Percentiles rank a stretch among this genome's conserved stretches.
phyloP scores from a whole-genome alignment of 2,329 filamentous ascomycete genomes.

The Intubia oerlemansii region DNA sequence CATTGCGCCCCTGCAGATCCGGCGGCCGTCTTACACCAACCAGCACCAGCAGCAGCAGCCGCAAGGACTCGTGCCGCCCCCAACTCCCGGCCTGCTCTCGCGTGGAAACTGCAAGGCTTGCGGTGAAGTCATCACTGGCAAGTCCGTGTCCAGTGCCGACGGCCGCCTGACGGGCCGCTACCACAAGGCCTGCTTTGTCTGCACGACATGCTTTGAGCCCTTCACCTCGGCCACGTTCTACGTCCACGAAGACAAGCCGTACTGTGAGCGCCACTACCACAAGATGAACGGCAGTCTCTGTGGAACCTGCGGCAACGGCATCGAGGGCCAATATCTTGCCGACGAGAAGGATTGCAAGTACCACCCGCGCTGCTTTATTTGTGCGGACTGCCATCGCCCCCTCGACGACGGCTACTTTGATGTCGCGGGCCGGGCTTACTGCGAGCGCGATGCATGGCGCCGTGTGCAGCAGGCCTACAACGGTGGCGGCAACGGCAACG shows the following conservation, averaged over 20 bases:
- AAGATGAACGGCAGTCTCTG: slow-evolving; percentile 76
- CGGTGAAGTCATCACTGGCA: slow-evolving; percentile 55
- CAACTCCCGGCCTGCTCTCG: not conserved
- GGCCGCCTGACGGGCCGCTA: slow-evolving; percentile 82
- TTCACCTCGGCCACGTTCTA: slow-evolving; percentile 87
- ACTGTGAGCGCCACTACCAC: slow-evolving; percentile 86
- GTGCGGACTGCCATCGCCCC: slow-evolving; percentile 52
- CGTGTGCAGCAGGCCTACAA: slow-evolving; percentile 15
- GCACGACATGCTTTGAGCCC: slow-evolving; percentile 57
- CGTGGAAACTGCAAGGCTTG: slow-evolving; percentile 75
- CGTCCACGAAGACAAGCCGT: slow-evolving; percentile 68
- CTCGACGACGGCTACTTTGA: slow-evolving; percentile 82
- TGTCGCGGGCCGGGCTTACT: slow-evolving; percentile 58
- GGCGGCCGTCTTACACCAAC: too few species aligned
- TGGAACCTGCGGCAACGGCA: slow-evolving; percentile 56
- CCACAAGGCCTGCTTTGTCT: slow-evolving; percentile 89
- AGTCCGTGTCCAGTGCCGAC: slow-evolving; percentile 84
- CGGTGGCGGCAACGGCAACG: slow-evolving; percentile 1
- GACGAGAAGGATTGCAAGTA: slow-evolving; percentile 61
- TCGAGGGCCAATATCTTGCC: slow-evolving; percentile 85
- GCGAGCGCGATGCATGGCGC: slow-evolving; percentile 64
- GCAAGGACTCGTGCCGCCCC: not conserved
- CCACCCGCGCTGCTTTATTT: slow-evolving; percentile 73
- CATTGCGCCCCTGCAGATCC: not conserved
- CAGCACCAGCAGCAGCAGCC: too few species aligned